These are phyloP conservation scores for Bipolaris victoriae DNA, from an alignment of 2,329 filamentous ascomycete genomes.

Conservation along the genomic window DNA sequence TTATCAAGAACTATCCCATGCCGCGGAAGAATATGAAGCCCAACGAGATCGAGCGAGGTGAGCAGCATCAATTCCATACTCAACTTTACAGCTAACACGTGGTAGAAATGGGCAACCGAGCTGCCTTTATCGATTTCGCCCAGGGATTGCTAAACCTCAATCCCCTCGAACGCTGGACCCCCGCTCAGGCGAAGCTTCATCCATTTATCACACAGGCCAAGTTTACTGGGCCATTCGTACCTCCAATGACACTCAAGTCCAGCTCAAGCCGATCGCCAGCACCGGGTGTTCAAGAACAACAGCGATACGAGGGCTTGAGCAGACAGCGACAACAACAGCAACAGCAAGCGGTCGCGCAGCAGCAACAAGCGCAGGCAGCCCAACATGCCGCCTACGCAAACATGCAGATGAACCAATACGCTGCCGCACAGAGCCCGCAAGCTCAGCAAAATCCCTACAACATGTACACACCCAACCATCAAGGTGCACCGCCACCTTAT, in stretches of 20 bases:
- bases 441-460: constrained; percentile 73
- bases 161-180: constrained; percentile 94
- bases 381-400: constrained; percentile 71
- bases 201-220: constrained; percentile 99
- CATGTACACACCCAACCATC: constrained; percentile 73
- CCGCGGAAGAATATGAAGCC: constrained; percentile 99
- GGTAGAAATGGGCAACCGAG: constrained; percentile 95
- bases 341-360: constrained; percentile 61
- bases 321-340: constrained; percentile 78
- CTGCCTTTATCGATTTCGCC: constrained; percentile 98
- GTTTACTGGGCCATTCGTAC: constrained; percentile 93
- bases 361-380: constrained; percentile 57
- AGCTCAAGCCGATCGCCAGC: constrained; percentile 86
- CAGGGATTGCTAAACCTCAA: constrained; percentile 92
- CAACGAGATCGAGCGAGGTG: constrained; percentile 94
- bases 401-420: constrained; percentile 65
- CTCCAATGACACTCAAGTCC: constrained; percentile 94
- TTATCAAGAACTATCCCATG: constrained; percentile 98
- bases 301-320: constrained; percentile 90
- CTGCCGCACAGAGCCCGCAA: constrained; percentile 52
- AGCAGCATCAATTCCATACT: constrained; percentile 30
- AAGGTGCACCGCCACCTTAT: constrained; percentile 79
- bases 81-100: constrained; percentile 18
- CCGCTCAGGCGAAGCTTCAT: constrained; percentile 94
- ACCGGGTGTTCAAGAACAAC: constrained; percentile 92